phyloP scores from a whole-genome alignment of 116 monocot species.

The Iris pallida region DNA sequence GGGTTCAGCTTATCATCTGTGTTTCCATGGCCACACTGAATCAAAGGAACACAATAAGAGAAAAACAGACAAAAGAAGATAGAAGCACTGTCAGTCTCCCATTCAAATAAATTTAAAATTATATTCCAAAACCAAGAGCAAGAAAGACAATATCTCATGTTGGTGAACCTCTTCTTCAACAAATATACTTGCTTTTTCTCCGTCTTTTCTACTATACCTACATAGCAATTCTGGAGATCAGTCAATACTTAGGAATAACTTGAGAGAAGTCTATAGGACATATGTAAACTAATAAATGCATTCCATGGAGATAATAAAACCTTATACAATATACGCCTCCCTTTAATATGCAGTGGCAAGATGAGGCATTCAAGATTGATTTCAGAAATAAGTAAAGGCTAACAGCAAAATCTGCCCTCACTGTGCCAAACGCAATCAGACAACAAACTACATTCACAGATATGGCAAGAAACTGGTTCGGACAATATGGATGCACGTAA shows the following conservation, averaged over 20 bases:
- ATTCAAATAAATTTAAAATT: not conserved
- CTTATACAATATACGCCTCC: constrained; percentile 5
- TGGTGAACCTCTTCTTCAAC: constrained; percentile 62
- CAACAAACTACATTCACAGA: too few species aligned
- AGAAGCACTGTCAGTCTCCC: constrained; percentile 21
- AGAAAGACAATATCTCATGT: constrained; percentile 29
- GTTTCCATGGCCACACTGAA: constrained; percentile 90
- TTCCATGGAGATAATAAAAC: constrained; percentile 4
- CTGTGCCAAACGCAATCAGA: too few species aligned
- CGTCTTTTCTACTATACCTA: constrained; percentile 74
- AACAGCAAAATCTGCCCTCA: too few species aligned
- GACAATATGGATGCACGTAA: too few species aligned
- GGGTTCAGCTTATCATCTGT: constrained; percentile 93
- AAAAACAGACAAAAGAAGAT: constrained; percentile 21
- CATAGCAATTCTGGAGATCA: constrained; percentile 51
- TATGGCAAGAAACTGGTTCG: too few species aligned
- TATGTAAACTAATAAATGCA: constrained; percentile 6
- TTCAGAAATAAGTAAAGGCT: too few species aligned
- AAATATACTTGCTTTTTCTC: constrained; percentile 59
- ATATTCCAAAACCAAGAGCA: constrained; percentile 15
- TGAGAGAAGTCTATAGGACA: constrained; percentile 2
- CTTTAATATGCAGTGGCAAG: not conserved
- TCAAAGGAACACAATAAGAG: constrained; percentile 11
- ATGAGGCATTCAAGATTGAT: not conserved
- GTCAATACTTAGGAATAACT: constrained; percentile 37